phyloP scores from a whole-genome alignment of 2,329 filamentous ascomycete genomes.

The Bisporella sp. region DNA sequence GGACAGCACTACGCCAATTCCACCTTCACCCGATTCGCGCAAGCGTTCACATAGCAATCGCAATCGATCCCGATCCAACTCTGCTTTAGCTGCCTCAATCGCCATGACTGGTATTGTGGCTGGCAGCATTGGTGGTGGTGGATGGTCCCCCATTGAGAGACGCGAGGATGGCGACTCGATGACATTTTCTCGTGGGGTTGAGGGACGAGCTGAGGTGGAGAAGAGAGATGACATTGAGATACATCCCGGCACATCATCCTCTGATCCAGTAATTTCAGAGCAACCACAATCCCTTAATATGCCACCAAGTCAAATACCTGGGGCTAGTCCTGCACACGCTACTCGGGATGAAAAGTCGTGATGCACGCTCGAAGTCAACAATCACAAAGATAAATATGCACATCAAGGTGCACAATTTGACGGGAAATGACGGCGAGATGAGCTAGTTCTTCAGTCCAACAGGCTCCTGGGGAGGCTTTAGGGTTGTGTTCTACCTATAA shows the following conservation, averaged over 20 bases:
- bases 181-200: slow-evolving; percentile 20
- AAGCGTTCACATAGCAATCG: slow-evolving; percentile 61
- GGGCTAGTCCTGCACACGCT: slow-evolving; percentile 9
- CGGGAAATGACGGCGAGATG: no score
- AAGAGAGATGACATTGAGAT: slow-evolving; percentile 36
- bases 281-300: slow-evolving; percentile 25
- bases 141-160: slow-evolving; percentile 70
- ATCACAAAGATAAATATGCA: no score
- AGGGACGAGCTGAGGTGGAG: slow-evolving; percentile 31
- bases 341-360: no score
- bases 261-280: slow-evolving; percentile 38
- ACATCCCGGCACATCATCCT: slow-evolving; percentile 40
- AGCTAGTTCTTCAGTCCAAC: no score
- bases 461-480: no score
- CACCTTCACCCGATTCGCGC: slow-evolving; percentile 46
- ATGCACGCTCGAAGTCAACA: no score
- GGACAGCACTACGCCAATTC: slow-evolving; percentile 36
- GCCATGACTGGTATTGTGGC: slow-evolving; percentile 82
- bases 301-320: slow-evolving; percentile 24
- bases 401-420: no score
- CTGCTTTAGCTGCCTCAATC: slow-evolving; percentile 65
- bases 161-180: slow-evolving; percentile 24
- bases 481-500: no score
- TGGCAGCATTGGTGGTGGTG: slow-evolving; percentile 66
- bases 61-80: slow-evolving; percentile 52